These are phyloP conservation scores for Termitomyces sp. DNA, from an alignment of 768 basidiomycete species.

Conservation along the genomic window DNA sequence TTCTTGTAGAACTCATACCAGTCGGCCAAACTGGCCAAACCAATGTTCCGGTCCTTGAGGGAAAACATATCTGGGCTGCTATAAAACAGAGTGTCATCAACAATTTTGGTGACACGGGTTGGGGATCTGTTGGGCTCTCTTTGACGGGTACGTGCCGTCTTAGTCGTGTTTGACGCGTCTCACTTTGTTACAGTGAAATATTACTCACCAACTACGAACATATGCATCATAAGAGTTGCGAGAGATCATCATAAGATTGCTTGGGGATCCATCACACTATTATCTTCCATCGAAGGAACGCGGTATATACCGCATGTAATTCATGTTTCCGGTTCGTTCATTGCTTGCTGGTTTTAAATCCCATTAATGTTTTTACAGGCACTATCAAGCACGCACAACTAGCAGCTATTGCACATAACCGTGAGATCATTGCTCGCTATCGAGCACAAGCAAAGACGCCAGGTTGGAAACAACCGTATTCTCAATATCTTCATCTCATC, in stretches of 20 bases:
- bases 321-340: constrained; percentile 70
- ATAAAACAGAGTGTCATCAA: constrained; percentile 65
- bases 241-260: constrained; percentile 78
- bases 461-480: constrained; percentile 33
- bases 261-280: constrained; percentile 75
- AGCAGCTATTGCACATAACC: constrained; percentile 73
- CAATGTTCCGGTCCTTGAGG: constrained; percentile 37
- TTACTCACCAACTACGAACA: constrained; percentile 77
- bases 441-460: constrained; percentile 51
- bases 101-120: constrained; percentile 84
- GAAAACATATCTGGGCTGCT: constrained; percentile 67
- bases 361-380: constrained; percentile 41
- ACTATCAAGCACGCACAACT: constrained; percentile 86
- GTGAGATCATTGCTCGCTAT: constrained; percentile 67
- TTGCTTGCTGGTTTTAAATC: not conserved
- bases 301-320: constrained; percentile 73
- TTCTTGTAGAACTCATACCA: constrained; percentile 81
- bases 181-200: constrained; percentile 66
- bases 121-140: constrained; percentile 76
- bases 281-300: constrained; percentile 59
- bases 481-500: not conserved
- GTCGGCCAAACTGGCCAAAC: constrained; percentile 32
- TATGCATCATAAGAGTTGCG: constrained; percentile 85
- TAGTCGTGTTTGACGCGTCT: constrained; percentile 3
- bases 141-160: constrained; percentile 50